These are phyloP conservation scores for Haplosporangium sp. DNA, from an alignment of 371 early-diverging fungal genomes.

Conservation along the genomic window DNA sequence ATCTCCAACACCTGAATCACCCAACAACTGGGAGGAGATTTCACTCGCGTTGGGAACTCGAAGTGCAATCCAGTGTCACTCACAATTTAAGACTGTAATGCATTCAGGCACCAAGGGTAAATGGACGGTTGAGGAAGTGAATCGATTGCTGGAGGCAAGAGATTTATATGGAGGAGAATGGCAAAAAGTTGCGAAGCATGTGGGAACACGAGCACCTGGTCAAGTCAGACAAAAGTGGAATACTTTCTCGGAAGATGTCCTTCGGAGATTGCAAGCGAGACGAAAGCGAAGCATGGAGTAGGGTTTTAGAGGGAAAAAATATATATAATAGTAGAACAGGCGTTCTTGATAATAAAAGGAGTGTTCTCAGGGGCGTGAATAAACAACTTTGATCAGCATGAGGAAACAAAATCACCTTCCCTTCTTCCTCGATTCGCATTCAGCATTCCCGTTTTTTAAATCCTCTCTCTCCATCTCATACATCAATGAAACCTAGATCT, in stretches of 20 bases:
- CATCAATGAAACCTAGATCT: neutral
- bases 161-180: conserved; percentile 28
- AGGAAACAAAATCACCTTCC: neutral
- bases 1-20: neutral
- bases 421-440: neutral
- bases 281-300: neutral
- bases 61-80: conserved; percentile 32
- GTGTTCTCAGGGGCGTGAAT: too few relatives aligned
- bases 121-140: conserved; percentile 22
- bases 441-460: too few relatives aligned
- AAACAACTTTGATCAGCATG: too few relatives aligned
- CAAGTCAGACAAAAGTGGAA: conserved; percentile 38
- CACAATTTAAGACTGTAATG: conserved; percentile 37
- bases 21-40: conserved; percentile 42
- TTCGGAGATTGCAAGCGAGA: conserved; percentile 16
- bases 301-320: too few relatives aligned
- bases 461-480: neutral
- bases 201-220: conserved; percentile 23
- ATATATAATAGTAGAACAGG: too few relatives aligned
- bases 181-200: conserved; percentile 28
- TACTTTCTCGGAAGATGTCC: conserved; percentile 30
- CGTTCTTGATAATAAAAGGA: too few relatives aligned
- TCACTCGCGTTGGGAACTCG: conserved; percentile 34
- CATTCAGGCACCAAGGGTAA: conserved; percentile 45
- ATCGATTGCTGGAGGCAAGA: conserved; percentile 15